Evolutionary conservation across 1,139 yeast genomes (phyloP).

Genomic region (Magnusiomyces suaveolens): DNA sequence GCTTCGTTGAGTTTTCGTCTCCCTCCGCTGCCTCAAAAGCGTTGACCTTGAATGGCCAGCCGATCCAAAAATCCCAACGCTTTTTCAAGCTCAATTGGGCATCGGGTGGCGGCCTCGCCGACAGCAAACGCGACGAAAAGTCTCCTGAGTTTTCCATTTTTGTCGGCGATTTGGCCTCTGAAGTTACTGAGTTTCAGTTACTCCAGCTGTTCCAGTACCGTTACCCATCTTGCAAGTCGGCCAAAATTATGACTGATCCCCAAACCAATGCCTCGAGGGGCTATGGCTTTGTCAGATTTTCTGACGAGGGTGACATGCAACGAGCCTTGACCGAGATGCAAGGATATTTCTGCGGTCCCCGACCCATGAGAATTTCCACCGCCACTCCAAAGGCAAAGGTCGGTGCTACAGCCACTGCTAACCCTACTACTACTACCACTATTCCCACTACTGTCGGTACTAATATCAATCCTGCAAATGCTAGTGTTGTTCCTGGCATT

Average conservation of each 20-base stretch:
- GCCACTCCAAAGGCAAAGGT: constrained; percentile 50
- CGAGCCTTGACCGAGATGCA: constrained; percentile 76
- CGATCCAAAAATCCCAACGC: constrained; percentile 54
- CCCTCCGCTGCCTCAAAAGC: constrained; percentile 65
- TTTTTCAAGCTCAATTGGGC: constrained; percentile 80
- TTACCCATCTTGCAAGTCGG: constrained; percentile 71
- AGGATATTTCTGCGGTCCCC: constrained; percentile 61
- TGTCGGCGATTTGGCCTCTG: constrained; percentile 76
- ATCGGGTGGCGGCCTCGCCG: constrained; percentile 49
- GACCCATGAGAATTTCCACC: constrained; percentile 67
- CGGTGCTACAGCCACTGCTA: constrained; percentile 14
- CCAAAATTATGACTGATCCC: constrained; percentile 78
- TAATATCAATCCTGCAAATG: constrained; percentile 8
- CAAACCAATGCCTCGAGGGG: constrained; percentile 70
- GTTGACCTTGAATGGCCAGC: constrained; percentile 52
- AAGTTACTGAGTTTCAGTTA: constrained; percentile 63
- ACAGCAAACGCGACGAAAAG: constrained; percentile 27
- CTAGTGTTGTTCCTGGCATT: constrained; percentile 6
- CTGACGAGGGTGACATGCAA: constrained; percentile 60
- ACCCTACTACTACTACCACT: constrained; percentile 7
- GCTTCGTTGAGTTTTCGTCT: constrained; percentile 72
- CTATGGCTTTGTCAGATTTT: constrained; percentile 84
- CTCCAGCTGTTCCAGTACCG: constrained; percentile 59
- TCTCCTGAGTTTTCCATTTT: constrained; percentile 62
- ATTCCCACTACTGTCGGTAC: constrained; percentile 1